Percentiles rank a stretch among this genome's conserved stretches.
These are phyloP conservation scores for Clitoria ternatea DNA, from an alignment of 306 rosid genomes.

Conservation along the genomic window DNA sequence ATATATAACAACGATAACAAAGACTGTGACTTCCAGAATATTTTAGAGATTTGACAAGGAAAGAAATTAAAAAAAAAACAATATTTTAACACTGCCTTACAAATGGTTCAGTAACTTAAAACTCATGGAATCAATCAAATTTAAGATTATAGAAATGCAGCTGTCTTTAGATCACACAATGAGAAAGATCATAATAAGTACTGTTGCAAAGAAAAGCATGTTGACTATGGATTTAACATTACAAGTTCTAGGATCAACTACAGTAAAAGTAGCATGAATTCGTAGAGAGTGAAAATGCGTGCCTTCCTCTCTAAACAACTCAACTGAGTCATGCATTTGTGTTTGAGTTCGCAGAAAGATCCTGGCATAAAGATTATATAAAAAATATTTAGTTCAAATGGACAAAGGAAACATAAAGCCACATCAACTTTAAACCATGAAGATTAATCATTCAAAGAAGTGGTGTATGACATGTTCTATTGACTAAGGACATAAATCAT, in stretches of 20 bases:
- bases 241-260: conserved; percentile 14
- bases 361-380: conserved; percentile 29
- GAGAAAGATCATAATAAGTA: background rate
- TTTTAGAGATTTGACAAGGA: no score
- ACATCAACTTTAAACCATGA: conserved; percentile 5
- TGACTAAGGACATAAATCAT: conserved; percentile 7
- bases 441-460: background rate
- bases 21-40: background rate
- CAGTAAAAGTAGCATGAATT: conserved; percentile 11
- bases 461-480: background rate
- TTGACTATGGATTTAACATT: conserved; percentile 3
- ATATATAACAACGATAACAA: background rate
- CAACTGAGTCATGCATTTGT: conserved; percentile 9
- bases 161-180: conserved; percentile 6
- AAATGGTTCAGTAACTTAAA: background rate
- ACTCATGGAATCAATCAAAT: background rate
- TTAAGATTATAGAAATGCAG: background rate
- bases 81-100: background rate
- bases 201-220: background rate
- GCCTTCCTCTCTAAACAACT: conserved; percentile 21
- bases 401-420: background rate
- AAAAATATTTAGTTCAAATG: conserved; percentile 16
- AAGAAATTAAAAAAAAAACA: background rate
- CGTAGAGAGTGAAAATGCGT: conserved; percentile 5
- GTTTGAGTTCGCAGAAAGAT: conserved; percentile 25